phyloP scores from a whole-genome alignment of 2,329 filamentous ascomycete genomes.

The Falciphora oryzae region DNA sequence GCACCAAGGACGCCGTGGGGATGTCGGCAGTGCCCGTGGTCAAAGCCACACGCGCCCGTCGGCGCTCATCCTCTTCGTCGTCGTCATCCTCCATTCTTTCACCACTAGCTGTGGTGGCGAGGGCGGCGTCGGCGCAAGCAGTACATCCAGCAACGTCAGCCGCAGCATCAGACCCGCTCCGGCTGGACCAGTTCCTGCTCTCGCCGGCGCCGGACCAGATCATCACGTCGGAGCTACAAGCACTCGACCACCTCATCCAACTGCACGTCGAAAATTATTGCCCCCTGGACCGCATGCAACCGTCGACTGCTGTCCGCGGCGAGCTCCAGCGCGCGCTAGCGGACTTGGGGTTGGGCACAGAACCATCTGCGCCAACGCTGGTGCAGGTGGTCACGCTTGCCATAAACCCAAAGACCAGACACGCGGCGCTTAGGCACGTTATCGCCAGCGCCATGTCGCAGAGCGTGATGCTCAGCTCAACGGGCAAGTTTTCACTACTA shows the following conservation, averaged over 20 bases:
- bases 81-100: not conserved
- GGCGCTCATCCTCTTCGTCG: not conserved
- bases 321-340: slow-evolving; percentile 20
- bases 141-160: not conserved
- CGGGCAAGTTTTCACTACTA: slow-evolving; percentile 28
- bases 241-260: slow-evolving; percentile 29
- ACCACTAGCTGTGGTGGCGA: not conserved
- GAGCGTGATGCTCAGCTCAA: slow-evolving; percentile 26
- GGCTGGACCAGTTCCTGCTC: slow-evolving; percentile 31
- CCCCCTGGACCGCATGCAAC: slow-evolving; percentile 22
- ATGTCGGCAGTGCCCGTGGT: slow-evolving; percentile 3
- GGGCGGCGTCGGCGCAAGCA: not conserved
- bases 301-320: slow-evolving; percentile 9
- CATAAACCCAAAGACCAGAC: slow-evolving; percentile 26
- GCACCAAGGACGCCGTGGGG: slow-evolving; percentile 2
- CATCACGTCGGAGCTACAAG: slow-evolving; percentile 26
- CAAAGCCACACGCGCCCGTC: slow-evolving; percentile 5
- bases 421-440: slow-evolving; percentile 30
- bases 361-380: slow-evolving; percentile 11
- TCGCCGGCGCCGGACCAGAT: slow-evolving; percentile 30
- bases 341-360: slow-evolving; percentile 22
- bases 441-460: slow-evolving; percentile 29
- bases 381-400: slow-evolving; percentile 24
- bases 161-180: slow-evolving; percentile 1
- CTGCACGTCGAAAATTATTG: slow-evolving; percentile 36